Evolutionary conservation across 2,329 filamentous ascomycete species (phyloP).

Genomic region (Triangularia verruculosa): DNA sequence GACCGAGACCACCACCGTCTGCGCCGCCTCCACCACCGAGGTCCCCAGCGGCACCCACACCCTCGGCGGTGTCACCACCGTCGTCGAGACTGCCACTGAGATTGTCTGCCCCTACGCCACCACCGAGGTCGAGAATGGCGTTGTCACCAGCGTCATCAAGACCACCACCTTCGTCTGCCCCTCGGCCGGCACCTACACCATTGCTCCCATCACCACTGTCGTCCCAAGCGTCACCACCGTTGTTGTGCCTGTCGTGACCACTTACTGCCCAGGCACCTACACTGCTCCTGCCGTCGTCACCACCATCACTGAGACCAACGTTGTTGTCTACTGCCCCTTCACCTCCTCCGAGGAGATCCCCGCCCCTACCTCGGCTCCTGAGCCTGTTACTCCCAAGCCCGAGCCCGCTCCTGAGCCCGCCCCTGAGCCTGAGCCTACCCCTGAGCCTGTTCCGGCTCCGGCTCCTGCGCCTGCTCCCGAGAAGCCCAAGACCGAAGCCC

Average conservation of each 20-base stretch:
- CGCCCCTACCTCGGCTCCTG: constrained; percentile 31
- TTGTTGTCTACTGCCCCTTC: constrained; percentile 70
- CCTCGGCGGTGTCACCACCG: constrained; percentile 68
- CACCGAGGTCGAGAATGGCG: constrained; percentile 55
- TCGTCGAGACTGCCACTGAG: constrained; percentile 64
- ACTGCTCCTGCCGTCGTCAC: constrained; percentile 63
- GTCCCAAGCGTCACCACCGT: constrained; percentile 53
- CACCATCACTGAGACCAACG: constrained; percentile 66
- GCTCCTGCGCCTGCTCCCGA: not conserved
- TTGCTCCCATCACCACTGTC: constrained; percentile 64
- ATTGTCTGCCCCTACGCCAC: constrained; percentile 69
- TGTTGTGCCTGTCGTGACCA: constrained; percentile 64
- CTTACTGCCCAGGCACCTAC: constrained; percentile 69
- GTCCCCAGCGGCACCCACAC: constrained; percentile 65
- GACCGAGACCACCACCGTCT: constrained; percentile 64
- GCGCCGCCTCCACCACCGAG: constrained; percentile 58
- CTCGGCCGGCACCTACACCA: constrained; percentile 70
- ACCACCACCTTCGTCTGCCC: constrained; percentile 73
- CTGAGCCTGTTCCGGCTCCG: not conserved
- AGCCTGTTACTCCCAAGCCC: constrained; percentile 29
- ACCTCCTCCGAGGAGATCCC: constrained; percentile 43
- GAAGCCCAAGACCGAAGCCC: constrained; percentile 23
- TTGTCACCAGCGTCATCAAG: constrained; percentile 64
- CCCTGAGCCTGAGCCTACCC: not conserved
- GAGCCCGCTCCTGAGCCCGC: constrained; percentile 28